These are phyloP conservation scores for Colletotrichum incanum DNA, from an alignment of 2,329 filamentous ascomycete species.

Conservation along the genomic window DNA sequence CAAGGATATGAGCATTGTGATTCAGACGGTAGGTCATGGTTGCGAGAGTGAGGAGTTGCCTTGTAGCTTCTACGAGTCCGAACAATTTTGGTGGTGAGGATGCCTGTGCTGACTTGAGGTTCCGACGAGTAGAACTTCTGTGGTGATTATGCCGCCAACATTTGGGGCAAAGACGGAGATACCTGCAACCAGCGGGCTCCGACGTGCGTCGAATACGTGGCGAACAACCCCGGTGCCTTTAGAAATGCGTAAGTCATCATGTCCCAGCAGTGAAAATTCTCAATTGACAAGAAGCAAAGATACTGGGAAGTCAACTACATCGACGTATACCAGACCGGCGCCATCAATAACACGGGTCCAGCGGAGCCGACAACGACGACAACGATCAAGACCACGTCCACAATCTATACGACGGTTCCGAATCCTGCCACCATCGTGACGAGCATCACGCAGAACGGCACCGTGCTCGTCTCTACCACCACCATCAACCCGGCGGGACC, in stretches of 20 bases:
- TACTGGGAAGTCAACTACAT: conserved; percentile 71
- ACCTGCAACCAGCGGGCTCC: conserved; percentile 58
- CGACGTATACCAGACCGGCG: conserved; percentile 59
- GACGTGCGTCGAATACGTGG: conserved; percentile 65
- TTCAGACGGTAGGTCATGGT: conserved; percentile 71
- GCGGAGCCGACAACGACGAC: conserved; percentile 49
- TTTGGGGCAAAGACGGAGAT: conserved; percentile 57
- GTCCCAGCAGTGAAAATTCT: neutral
- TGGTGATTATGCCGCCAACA: conserved; percentile 77
- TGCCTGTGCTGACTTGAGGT: neutral
- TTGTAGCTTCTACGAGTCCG: neutral
- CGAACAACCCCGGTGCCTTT: conserved; percentile 61
- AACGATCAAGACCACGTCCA: conserved; percentile 47
- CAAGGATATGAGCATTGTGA: conserved; percentile 78
- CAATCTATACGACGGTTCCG: conserved; percentile 48
- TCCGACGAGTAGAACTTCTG: conserved; percentile 73
- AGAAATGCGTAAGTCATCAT: conserved; percentile 51
- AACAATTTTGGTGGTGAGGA: neutral
- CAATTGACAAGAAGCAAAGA: conserved; percentile 45
- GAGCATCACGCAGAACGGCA: conserved; percentile 21
- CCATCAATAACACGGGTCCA: conserved; percentile 20
- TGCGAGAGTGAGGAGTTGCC: neutral
- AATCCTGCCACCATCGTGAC: conserved; percentile 41
- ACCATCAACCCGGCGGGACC: conserved; percentile 9
- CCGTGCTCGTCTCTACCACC: conserved; percentile 28